Conservation (phyloP, 2,329 filamentous ascomycete genomes). For the Pseudocercospora vitis region DNA sequence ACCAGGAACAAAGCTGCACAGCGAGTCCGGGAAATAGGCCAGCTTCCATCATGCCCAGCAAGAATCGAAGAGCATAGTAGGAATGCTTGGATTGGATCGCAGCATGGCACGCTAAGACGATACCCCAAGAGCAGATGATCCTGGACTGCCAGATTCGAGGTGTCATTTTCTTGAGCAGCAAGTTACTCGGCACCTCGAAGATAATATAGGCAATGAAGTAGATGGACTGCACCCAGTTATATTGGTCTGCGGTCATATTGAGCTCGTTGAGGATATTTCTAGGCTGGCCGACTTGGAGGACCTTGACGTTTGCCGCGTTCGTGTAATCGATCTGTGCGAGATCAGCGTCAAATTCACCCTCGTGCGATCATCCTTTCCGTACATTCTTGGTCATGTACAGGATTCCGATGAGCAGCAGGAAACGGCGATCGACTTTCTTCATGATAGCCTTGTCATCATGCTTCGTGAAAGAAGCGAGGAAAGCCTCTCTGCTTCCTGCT, state of each 20-base stretch:
- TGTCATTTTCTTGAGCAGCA: slow-evolving; percentile 43
- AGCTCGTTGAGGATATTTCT: slow-evolving; percentile 43
- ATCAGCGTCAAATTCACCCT: no score
- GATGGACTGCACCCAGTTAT: slow-evolving; percentile 40
- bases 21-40: slow-evolving; percentile 57
- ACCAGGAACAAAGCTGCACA: slow-evolving; percentile 35
- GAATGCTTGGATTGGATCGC: slow-evolving; percentile 32
- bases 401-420: slow-evolving; percentile 43
- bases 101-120: slow-evolving; percentile 50
- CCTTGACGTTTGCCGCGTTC: slow-evolving; percentile 46
- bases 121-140: slow-evolving; percentile 51
- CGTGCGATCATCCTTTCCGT: background rate
- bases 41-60: slow-evolving; percentile 68
- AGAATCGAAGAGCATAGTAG: slow-evolving; percentile 41
- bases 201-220: slow-evolving; percentile 42
- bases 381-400: slow-evolving; percentile 48
- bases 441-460: slow-evolving; percentile 43
- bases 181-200: slow-evolving; percentile 41
- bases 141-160: slow-evolving; percentile 35
- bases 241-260: slow-evolving; percentile 44
- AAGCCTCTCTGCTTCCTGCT: slow-evolving; percentile 31
- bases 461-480: slow-evolving; percentile 43
- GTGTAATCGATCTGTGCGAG: slow-evolving; percentile 40
- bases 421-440: slow-evolving; percentile 44
- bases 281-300: slow-evolving; percentile 44